Conservation (phyloP, 2,329 filamentous ascomycete species). For the Metarhizium robertsii region DNA sequence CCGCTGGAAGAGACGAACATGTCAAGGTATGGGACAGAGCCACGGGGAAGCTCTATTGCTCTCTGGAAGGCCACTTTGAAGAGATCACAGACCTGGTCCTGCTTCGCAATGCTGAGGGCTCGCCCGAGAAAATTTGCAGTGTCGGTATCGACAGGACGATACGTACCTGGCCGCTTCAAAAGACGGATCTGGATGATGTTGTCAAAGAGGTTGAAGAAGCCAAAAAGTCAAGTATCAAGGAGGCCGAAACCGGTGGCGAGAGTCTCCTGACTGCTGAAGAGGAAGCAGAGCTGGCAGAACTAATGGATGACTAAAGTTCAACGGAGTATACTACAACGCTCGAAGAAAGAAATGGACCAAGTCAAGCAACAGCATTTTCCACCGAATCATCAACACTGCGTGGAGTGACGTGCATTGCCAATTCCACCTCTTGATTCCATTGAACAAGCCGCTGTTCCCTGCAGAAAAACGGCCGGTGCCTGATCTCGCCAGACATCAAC, state of each 20-base stretch:
- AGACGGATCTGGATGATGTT: slow-evolving; percentile 42
- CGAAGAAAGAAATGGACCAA: too few species aligned
- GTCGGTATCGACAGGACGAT: slow-evolving; percentile 87
- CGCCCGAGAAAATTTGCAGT: slow-evolving; percentile 53
- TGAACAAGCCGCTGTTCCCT: too few species aligned
- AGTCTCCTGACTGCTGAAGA: slow-evolving; percentile 74
- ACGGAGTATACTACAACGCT: too few species aligned
- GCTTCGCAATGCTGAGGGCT: slow-evolving; percentile 31
- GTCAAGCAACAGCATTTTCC: too few species aligned
- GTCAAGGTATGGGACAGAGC: slow-evolving; percentile 79
- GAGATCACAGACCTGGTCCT: slow-evolving; percentile 78
- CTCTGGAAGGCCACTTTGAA: slow-evolving; percentile 78
- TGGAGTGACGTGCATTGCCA: too few species aligned
- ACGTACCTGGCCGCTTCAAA: slow-evolving; percentile 69
- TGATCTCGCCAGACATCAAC: too few species aligned
- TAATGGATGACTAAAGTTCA: slow-evolving; percentile 60
- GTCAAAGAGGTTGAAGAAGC: slow-evolving; percentile 36
- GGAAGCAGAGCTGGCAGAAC: slow-evolving; percentile 80
- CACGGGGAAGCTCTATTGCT: slow-evolving; percentile 63
- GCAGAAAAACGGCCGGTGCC: too few species aligned
- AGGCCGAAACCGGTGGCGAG: slow-evolving; percentile 32
- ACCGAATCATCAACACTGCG: too few species aligned
- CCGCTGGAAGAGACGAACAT: slow-evolving; percentile 84
- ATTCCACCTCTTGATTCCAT: too few species aligned
- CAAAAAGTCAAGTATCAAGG: slow-evolving; percentile 39